Percentiles rank a stretch among this genome's conserved stretches.
phyloP scores from a whole-genome alignment of 176 grass and related monocot species.

The Oryza longistaminata region DNA sequence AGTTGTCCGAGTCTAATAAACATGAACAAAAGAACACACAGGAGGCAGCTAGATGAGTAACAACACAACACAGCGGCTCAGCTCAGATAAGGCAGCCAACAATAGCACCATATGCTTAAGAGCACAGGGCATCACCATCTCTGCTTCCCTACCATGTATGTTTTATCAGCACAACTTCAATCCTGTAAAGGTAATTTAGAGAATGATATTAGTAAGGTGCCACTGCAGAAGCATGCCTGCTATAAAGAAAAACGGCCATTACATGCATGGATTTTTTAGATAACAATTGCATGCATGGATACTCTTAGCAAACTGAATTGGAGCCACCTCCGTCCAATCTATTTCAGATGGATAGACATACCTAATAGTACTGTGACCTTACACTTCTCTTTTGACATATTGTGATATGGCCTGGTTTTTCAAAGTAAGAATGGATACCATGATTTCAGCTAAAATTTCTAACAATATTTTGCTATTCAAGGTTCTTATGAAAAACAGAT shows the following conservation, averaged over 20 bases:
- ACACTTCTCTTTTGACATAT: not conserved
- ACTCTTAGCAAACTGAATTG: not conserved
- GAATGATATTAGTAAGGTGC: not conserved
- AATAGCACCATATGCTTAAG: constrained; percentile 8
- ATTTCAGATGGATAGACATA: not conserved
- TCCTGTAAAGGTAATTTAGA: constrained; percentile 39
- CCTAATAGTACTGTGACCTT: not conserved
- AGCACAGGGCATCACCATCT: not conserved
- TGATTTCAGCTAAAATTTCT: not conserved
- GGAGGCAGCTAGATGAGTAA: not conserved
- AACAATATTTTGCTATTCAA: not conserved
- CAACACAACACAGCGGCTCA: not conserved
- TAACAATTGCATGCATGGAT: not conserved
- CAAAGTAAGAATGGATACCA: not conserved
- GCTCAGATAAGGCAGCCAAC: constrained; percentile 19
- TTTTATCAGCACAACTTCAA: constrained; percentile 19
- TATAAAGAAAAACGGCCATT: not conserved
- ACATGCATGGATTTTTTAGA: not conserved
- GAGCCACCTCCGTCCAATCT: not conserved
- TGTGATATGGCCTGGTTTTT: not conserved
- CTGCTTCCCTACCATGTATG: not conserved
- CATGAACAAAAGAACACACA: not conserved
- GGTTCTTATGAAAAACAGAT: not conserved
- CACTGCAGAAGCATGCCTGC: not conserved
- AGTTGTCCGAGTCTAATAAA: not conserved